Conservation (phyloP, 2,329 filamentous ascomycete genomes). For the Colletotrichum noveboracense region DNA sequence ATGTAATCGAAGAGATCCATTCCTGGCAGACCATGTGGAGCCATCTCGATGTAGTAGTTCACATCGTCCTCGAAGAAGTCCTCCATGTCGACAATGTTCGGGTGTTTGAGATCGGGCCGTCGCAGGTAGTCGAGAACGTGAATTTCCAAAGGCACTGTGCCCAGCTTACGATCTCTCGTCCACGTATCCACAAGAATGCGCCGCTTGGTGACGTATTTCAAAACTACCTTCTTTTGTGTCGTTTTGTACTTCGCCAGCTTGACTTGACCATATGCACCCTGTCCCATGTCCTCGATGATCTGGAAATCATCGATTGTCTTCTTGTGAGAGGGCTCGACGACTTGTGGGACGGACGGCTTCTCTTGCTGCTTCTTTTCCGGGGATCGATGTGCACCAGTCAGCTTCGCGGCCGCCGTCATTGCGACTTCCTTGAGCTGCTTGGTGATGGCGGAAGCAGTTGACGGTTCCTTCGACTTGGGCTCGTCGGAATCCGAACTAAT, state of each 20-base stretch:
- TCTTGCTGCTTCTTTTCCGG: constrained; percentile 36
- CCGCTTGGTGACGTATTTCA: constrained; percentile 97
- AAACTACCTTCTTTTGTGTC: constrained; percentile 81
- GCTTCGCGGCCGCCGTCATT: constrained; percentile 57
- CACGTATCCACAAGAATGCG: constrained; percentile 98
- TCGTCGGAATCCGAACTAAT: constrained; percentile 60
- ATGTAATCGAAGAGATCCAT: constrained; percentile 99
- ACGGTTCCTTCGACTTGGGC: constrained; percentile 42
- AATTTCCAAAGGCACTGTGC: constrained; percentile 95
- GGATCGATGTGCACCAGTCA: constrained; percentile 47
- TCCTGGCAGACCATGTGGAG: constrained; percentile 90
- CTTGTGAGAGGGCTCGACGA: constrained; percentile 55
- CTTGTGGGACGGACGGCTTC: constrained; percentile 38
- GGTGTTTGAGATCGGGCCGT: constrained; percentile 69
- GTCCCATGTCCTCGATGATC: constrained; percentile 97
- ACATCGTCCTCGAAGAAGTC: constrained; percentile 79
- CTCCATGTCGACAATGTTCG: constrained; percentile 76
- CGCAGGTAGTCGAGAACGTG: constrained; percentile 95
- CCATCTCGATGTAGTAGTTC: constrained; percentile 99
- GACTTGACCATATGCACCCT: constrained; percentile 96
- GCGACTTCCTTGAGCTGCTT: constrained; percentile 63
- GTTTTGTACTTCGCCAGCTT: constrained; percentile 90
- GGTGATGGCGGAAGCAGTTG: constrained; percentile 54
- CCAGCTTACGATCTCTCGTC: constrained; percentile 91
- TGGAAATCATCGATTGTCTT: constrained; percentile 89